Evolutionary conservation across 2,329 filamentous ascomycete genomes (phyloP).

Genomic region (Beauveria pseudobassiana): DNA sequence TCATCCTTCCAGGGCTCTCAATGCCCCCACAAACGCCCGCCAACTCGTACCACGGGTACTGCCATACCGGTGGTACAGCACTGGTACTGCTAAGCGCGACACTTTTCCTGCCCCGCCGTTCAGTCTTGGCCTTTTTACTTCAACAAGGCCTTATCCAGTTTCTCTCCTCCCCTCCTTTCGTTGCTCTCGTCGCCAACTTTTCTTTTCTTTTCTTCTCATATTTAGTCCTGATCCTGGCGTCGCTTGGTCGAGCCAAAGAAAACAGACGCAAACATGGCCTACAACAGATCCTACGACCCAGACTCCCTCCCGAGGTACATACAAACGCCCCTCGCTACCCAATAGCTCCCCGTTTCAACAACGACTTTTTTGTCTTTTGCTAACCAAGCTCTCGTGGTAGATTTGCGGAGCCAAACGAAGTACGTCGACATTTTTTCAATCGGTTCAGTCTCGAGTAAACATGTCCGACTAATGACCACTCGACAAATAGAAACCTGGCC

Average conservation of each 20-base stretch:
- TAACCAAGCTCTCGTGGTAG: conserved; percentile 28
- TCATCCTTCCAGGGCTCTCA: neutral
- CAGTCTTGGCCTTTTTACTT: neutral
- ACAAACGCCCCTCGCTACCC: neutral
- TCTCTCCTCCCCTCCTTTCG: neutral
- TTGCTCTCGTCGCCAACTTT: neutral
- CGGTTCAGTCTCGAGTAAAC: neutral
- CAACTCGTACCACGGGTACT: neutral
- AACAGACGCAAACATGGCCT: conserved; percentile 60
- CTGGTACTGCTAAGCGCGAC: neutral
- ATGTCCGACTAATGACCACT: neutral
- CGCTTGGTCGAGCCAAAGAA: neutral
- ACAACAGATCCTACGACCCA: conserved; percentile 87
- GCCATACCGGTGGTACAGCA: neutral
- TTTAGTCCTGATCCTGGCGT: neutral
- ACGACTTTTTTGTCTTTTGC: conserved; percentile 5
- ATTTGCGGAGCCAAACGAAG: conserved; percentile 69
- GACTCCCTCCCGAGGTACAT: conserved; percentile 87
- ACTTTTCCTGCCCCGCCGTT: neutral
- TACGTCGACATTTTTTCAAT: conserved; percentile 26
- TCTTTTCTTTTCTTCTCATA: neutral
- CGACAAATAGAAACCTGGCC: conserved; percentile 27
- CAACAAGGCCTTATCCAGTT: neutral
- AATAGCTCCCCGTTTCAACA: neutral
- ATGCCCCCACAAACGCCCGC: neutral